Evolutionary conservation across 2,329 filamentous ascomycete species (phyloP).

Genomic region (Mycosphaerella arachidis): DNA sequence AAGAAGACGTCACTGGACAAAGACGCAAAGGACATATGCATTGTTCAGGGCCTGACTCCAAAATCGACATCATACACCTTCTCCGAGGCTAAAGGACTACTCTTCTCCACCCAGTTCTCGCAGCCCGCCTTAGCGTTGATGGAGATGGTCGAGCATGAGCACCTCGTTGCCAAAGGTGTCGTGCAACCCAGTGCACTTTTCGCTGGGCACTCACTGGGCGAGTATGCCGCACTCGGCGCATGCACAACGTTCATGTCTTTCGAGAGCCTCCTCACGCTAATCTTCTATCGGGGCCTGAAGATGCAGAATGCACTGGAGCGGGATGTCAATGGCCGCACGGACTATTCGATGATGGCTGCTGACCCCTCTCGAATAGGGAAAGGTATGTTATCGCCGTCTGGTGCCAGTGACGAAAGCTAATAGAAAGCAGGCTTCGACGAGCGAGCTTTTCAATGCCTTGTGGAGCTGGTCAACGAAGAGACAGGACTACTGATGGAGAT

Average conservation of each 20-base stretch:
- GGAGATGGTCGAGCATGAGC: neutral
- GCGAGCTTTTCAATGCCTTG: neutral
- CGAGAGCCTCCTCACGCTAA: neutral
- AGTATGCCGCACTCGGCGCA: neutral
- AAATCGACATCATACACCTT: neutral
- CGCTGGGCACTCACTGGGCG: slow-evolving; percentile 1
- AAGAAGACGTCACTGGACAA: neutral
- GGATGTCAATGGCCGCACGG: neutral
- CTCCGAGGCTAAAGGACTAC: neutral
- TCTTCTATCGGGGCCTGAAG: neutral
- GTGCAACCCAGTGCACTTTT: neutral
- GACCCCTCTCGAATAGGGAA: neutral
- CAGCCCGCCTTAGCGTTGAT: neutral
- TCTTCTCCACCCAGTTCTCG: neutral
- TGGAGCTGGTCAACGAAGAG: neutral
- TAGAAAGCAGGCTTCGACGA: neutral
- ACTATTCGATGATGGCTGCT: slow-evolving; percentile 1
- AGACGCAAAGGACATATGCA: neutral
- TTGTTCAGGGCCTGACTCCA: neutral
- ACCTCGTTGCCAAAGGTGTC: neutral
- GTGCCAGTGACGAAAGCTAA: neutral
- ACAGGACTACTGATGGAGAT: neutral
- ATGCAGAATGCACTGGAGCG: neutral
- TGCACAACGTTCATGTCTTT: neutral
- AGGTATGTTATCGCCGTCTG: neutral